phyloP scores from a whole-genome alignment of 352 stramenopile species.

The Phytophthora fragariae region DNA sequence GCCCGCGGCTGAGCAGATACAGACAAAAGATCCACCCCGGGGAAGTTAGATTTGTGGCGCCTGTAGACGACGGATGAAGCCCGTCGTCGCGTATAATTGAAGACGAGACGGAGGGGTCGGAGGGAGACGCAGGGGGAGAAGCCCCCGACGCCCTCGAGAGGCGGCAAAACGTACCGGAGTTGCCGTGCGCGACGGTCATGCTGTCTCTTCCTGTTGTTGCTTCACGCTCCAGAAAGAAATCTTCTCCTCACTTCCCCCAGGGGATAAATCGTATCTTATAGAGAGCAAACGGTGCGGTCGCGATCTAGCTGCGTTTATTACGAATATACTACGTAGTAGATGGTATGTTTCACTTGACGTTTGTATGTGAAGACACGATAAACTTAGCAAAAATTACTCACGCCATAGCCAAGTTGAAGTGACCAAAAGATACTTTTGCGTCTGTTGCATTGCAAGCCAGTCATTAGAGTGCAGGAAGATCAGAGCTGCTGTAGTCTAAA shows the following conservation, averaged over 20 bases:
- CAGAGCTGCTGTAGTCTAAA: not conserved
- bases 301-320: conserved; percentile 26
- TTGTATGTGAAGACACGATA: not conserved
- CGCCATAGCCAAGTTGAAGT: conserved; percentile 26
- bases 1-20: conserved; percentile 68
- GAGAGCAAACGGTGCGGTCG: conserved; percentile 10
- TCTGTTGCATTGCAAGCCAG: not conserved
- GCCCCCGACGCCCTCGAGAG: not conserved
- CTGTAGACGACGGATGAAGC: conserved; percentile 13
- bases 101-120: not conserved
- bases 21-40: conserved; percentile 44
- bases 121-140: conserved; percentile 8
- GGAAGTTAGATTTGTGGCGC: conserved; percentile 37
- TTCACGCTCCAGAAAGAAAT: conserved; percentile 49
- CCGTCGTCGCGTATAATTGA: conserved; percentile 8
- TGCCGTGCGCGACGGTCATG: conserved; percentile 61
- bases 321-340: conserved; percentile 3
- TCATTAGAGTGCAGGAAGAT: not conserved
- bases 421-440: conserved; percentile 28
- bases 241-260: conserved; percentile 33
- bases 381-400: conserved; percentile 5
- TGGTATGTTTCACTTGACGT: not conserved
- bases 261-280: conserved; percentile 28
- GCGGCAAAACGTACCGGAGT: conserved; percentile 58
- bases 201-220: conserved; percentile 44